Percentiles rank a stretch among this genome's conserved stretches.
Evolutionary conservation across 2,329 filamentous ascomycete genomes (phyloP).

Genomic region (Fusarium ramigenum): DNA sequence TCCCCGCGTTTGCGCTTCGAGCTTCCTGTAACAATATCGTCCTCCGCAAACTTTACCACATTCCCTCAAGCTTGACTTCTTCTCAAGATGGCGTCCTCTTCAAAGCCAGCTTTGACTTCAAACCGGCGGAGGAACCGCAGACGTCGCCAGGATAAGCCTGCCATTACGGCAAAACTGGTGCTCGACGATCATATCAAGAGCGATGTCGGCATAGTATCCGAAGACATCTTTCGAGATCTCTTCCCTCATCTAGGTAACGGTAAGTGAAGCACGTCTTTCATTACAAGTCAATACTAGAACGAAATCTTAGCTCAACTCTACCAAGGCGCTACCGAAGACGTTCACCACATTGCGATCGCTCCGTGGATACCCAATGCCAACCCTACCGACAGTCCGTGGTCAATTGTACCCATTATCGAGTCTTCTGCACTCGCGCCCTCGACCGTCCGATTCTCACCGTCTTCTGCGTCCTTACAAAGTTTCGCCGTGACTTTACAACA

Average conservation of each 20-base stretch:
- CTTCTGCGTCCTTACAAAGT: conserved; percentile 77
- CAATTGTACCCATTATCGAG: conserved; percentile 78
- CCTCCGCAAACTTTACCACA: conserved; percentile 8
- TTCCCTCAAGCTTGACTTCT: neutral
- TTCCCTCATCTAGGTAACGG: conserved; percentile 70
- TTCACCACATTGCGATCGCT: conserved; percentile 75
- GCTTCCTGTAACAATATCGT: conserved; percentile 14
- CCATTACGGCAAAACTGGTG: conserved; percentile 81
- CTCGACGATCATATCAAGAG: conserved; percentile 87
- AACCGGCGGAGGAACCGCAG: conserved; percentile 58
- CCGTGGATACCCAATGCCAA: conserved; percentile 72
- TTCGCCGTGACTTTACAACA: conserved; percentile 79
- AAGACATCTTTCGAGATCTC: conserved; percentile 84
- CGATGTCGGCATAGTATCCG: conserved; percentile 85
- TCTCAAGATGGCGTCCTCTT: conserved; percentile 45
- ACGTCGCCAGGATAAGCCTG: conserved; percentile 73
- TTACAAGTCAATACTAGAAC: neutral
- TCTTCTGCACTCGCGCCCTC: conserved; percentile 75
- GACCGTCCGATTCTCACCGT: conserved; percentile 81
- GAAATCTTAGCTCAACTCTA: conserved; percentile 6
- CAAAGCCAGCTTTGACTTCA: conserved; percentile 38
- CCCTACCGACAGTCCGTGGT: conserved; percentile 77
- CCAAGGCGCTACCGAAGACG: conserved; percentile 46
- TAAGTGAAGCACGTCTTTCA: conserved; percentile 49
- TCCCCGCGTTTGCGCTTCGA: conserved; percentile 31